Conservation (phyloP, 169 alveolate genomes). For the Cryptosporidium tyzzeri region DNA sequence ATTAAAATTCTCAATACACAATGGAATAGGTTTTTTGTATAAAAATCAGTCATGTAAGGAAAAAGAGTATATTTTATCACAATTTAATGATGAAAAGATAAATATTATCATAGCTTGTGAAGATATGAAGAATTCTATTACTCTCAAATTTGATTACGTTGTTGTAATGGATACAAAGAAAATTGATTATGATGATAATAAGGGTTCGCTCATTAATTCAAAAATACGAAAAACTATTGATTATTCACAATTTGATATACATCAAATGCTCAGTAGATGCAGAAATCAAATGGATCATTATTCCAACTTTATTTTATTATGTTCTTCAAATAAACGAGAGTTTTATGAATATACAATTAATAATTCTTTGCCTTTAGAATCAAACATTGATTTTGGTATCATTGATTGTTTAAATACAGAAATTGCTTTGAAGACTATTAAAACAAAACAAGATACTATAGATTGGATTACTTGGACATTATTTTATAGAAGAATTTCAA, state of each 20-base stretch:
- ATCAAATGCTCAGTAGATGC: conserved; percentile 45
- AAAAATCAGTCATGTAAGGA: conserved; percentile 25
- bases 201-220: background rate
- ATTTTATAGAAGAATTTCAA: conserved; percentile 96
- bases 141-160: conserved; percentile 82
- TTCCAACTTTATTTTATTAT: conserved; percentile 83
- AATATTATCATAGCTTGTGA: conserved; percentile 49
- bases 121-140: conserved; percentile 39
- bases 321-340: conserved; percentile 93
- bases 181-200: conserved; percentile 60
- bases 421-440: conserved; percentile 95
- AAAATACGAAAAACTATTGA: conserved; percentile 45
- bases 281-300: background rate
- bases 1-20: background rate
- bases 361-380: conserved; percentile 98
- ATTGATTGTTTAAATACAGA: conserved; percentile 97
- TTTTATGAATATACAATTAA: conserved; percentile 95
- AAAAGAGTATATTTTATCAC: conserved; percentile 8
- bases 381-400: conserved; percentile 92
- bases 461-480: conserved; percentile 99
- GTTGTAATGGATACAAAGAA: conserved; percentile 84
- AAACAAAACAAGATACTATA: conserved; percentile 96
- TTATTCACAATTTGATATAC: conserved; percentile 44
- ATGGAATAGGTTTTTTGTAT: conserved; percentile 46
- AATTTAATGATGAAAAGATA: conserved; percentile 15